Base-by-base conservation (phyloP, 805 yeast species). In the Wickerhamomyces strasburgensis region DNA sequence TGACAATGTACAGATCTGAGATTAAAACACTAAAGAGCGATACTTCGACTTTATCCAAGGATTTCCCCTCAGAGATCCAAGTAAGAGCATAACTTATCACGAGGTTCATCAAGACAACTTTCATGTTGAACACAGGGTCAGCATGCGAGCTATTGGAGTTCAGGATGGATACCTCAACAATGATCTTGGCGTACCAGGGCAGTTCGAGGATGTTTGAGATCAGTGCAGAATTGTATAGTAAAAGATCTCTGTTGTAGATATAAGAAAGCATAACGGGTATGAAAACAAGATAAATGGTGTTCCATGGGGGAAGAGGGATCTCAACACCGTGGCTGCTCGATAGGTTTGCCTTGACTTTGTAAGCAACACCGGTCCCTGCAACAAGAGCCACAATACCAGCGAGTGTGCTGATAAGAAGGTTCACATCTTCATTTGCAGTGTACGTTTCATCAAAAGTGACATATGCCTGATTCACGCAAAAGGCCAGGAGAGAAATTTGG, bases 11-110 rank as follows among this genome's bases (percentile, higher is more conserved):
- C n/a, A 65, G 33, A 35, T 67, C 64, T 2, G 65, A 58, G 9
- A 62, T 33, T 19, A 62, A 37, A 14, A 63, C 54, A 38, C 67
- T 59, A 46, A 67, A 67, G 14, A 67, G 19, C 19, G 62, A 56
- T 31, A 64, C 64, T 29, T 66, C 72, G 11, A 65, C 54, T 6
- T 42, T 38, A 37, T 62, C 66, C 37, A 65, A 48, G 30, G 70
- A 64, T 46, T 60, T 64, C 40, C 61, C 40, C 29, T 61, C 49
- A 9, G 68, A 54, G 6, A 63, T 43, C 18, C 39, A 40, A 2
- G 52, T 48, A 14, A 67, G 40, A 3, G 49, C 31, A n/a, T 38
- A 47, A 24, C 56, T 49, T 7, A 64, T 31, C 5, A 40, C 29
- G 16, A 44, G 39, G 37, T 64, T 62, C 5, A 52, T 25, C 3